phyloP scores from a whole-genome alignment of 1,139 yeast genomes.

The Insectozyma bohioensis region DNA sequence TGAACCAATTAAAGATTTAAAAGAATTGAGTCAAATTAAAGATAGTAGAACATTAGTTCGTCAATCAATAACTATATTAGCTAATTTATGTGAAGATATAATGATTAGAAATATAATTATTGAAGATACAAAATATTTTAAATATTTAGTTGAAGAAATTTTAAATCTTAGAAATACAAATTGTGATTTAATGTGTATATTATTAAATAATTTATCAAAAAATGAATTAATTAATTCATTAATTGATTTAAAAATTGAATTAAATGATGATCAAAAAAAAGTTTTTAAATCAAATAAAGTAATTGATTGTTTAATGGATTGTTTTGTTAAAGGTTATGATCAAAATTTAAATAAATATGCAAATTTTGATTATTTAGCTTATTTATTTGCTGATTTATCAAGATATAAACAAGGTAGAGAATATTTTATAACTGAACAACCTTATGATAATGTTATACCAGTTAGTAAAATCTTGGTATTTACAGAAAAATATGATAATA shows the following conservation, averaged over 20 bases:
- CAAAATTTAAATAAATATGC: constrained; percentile 71
- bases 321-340: constrained; percentile 84
- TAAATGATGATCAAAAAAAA: constrained; percentile 30
- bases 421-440: constrained; percentile 70
- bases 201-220: constrained; percentile 83
- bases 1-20: constrained; percentile 74
- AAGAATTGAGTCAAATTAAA: constrained; percentile 47
- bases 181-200: constrained; percentile 82
- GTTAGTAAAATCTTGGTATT: constrained; percentile 77
- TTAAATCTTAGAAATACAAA: constrained; percentile 57
- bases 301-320: constrained; percentile 85
- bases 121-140: constrained; percentile 60
- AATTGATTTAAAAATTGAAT: constrained; percentile 47
- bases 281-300: constrained; percentile 57
- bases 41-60: constrained; percentile 56
- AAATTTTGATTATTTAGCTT: constrained; percentile 78
- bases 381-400: constrained; percentile 88
- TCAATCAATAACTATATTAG: constrained; percentile 76
- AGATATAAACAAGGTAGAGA: constrained; percentile 68
- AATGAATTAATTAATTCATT: constrained; percentile 61
- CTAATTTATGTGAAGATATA: constrained; percentile 75
- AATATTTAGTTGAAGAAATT: constrained; percentile 53
- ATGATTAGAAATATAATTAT: constrained; percentile 64
- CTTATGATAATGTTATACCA: constrained; percentile 77
- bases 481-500: constrained; percentile 76